Conservation (phyloP, 1,284 basidiomycete species). For the Rhodotorula mucilaginosa region DNA sequence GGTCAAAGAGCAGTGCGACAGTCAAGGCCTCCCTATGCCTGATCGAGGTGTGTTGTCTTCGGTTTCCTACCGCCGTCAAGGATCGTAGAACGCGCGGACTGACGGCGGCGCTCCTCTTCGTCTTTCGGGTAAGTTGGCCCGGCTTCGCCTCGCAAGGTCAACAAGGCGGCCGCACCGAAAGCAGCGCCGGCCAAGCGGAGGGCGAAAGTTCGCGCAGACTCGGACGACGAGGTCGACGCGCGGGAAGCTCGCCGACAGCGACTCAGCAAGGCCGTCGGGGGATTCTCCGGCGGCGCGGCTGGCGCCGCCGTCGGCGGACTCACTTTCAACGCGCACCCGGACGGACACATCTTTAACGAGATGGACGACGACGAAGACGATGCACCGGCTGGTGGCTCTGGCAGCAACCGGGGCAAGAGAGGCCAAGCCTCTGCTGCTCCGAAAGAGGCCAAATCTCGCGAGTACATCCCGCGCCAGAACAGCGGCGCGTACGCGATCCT, state of each 20-base stretch:
- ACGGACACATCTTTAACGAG: slow-evolving; percentile 18
- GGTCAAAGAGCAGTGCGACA: slow-evolving; percentile 13
- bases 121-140: not conserved
- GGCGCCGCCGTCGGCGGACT: not conserved
- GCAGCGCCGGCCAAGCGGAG: not conserved
- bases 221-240: slow-evolving; percentile 2
- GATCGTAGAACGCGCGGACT: not conserved
- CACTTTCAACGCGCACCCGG: slow-evolving; percentile 20
- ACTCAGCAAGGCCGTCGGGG: not conserved
- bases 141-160: not conserved
- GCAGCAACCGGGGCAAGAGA: not conserved
- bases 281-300: not conserved
- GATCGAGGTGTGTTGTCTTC: slow-evolving; percentile 17
- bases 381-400: no score
- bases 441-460: slow-evolving; percentile 12
- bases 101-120: not conserved
- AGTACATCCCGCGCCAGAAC: slow-evolving; percentile 33
- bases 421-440: not conserved
- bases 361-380: slow-evolving; percentile 4
- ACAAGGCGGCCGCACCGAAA: not conserved
- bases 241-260: slow-evolving; percentile 9
- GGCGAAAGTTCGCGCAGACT: not conserved
- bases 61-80: no score
- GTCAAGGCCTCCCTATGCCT: slow-evolving; percentile 15
- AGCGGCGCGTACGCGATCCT: slow-evolving; percentile 37